Evolutionary conservation across 768 basidiomycete species (phyloP).

Genomic region (Phlegmacium glaucopus): DNA sequence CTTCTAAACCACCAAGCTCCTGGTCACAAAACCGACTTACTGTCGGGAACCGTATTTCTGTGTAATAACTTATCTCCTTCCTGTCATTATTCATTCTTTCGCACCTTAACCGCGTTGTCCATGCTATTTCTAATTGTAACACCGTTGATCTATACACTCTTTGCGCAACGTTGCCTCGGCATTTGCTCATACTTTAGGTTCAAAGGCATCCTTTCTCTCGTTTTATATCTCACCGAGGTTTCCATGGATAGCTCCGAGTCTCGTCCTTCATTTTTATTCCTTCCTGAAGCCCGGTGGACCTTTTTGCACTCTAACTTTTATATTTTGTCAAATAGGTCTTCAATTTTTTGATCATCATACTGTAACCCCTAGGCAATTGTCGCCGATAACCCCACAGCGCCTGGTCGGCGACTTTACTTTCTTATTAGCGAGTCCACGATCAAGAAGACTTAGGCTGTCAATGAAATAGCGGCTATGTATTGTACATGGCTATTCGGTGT

Average conservation of each 20-base stretch:
- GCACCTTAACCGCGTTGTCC: conserved; percentile 11
- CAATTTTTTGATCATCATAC: neutral
- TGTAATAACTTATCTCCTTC: conserved; percentile 9
- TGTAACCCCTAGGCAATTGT: neutral
- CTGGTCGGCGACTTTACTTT: neutral
- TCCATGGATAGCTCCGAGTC: conserved; percentile 14
- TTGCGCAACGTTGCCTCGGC: conserved; percentile 15
- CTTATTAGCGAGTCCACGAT: too few relatives aligned
- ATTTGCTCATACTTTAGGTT: conserved; percentile 11
- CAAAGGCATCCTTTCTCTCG: conserved; percentile 6
- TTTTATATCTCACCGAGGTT: conserved; percentile 17
- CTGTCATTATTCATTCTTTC: conserved; percentile 13
- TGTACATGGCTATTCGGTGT: neutral
- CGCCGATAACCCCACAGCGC: neutral
- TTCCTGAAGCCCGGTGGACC: conserved; percentile 3
- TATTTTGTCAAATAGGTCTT: conserved; percentile 9
- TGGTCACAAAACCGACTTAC: conserved; percentile 3
- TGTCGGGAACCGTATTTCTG: conserved; percentile 8
- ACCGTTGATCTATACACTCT: conserved; percentile 17
- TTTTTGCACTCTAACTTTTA: conserved; percentile 12
- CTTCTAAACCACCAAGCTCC: conserved; percentile 43
- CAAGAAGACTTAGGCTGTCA: too few relatives aligned
- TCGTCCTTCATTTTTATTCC: conserved; percentile 1
- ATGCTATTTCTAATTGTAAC: conserved; percentile 23
- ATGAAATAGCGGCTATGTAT: neutral